phyloP scores from a whole-genome alignment of 1,284 basidiomycete species.

The Tilletia indica region DNA sequence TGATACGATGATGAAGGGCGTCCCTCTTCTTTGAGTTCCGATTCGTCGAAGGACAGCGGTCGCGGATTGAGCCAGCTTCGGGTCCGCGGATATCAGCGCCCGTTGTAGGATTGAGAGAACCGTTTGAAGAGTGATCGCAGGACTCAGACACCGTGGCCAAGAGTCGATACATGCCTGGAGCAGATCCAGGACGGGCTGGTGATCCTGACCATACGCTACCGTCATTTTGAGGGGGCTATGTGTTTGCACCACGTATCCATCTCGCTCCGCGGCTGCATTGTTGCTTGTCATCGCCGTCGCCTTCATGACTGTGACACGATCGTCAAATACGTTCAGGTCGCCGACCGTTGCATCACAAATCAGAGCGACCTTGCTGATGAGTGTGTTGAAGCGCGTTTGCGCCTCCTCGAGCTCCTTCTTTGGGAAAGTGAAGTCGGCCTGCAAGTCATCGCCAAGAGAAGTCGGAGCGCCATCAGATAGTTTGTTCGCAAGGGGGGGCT shows the following conservation, averaged over 20 bases:
- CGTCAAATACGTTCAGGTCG: constrained; percentile 77
- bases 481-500: not conserved
- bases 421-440: constrained; percentile 62
- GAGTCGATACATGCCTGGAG: constrained; percentile 77
- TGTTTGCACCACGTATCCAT: constrained; percentile 62
- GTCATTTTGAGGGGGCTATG: constrained; percentile 63
- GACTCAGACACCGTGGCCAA: constrained; percentile 75
- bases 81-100: constrained; percentile 78
- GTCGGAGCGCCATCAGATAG: constrained; percentile 65
- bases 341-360: constrained; percentile 71
- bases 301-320: constrained; percentile 63
- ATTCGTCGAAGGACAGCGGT: constrained; percentile 71
- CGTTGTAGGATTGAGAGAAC: constrained; percentile 77
- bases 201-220: constrained; percentile 66
- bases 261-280: constrained; percentile 45
- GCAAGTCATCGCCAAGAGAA: constrained; percentile 63
- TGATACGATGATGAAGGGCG: constrained; percentile 64
- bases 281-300: constrained; percentile 12
- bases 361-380: constrained; percentile 67
- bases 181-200: constrained; percentile 69
- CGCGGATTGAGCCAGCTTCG: constrained; percentile 68
- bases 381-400: constrained; percentile 67
- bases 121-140: constrained; percentile 61
- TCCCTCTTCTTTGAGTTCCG: constrained; percentile 63
- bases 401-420: constrained; percentile 76